Evolutionary conservation across 306 rosid species (phyloP), one percentile per base, ranked within the genome.

Genomic region (Cucumis hystrix): DNA sequence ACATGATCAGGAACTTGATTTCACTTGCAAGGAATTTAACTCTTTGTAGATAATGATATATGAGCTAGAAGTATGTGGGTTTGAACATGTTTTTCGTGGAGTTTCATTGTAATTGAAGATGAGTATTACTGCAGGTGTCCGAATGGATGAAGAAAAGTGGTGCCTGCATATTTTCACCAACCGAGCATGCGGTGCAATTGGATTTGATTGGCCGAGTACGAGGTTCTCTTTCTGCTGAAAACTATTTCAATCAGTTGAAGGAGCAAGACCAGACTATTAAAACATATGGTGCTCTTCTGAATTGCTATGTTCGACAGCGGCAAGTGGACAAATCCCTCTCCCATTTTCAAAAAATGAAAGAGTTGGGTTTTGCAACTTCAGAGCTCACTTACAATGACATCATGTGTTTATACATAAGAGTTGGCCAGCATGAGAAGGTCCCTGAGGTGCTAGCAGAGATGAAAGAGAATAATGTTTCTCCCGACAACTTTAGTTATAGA

Each of bases 401-500:
- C 39, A 92, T 95, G 98, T 87, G 97, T 80, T 72, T 95, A 47
- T 92, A 85, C 65, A 86, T 88, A 8, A 90, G 89, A 35, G 72
- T 81, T 56, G 89, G 86, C 18, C 93, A 86, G 88, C 95, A 85
- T 39, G 92, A 89, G 83, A 92, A 92, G 81, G 87, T 92, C 83
- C 86, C 86, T 1, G 83, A 37, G 33, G 85, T 95, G 58, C 80
- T 95, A 4, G 77, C 75, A 7, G 97, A 92, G 87, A 92, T 95
- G 97, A 87, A 87, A 84, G 81, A 81, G 82, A 86, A 90, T 18
- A 15, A 82, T 9, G 85, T 92, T 59, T 75, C 85, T 43, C 97
- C 98, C 0, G 97, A 95, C 73, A 92, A 90, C 75, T 90, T 83
- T 79, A 89, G 96, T 70, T 92, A 94, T 80, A 87, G 97, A 86